phyloP scores from a whole-genome alignment of 1,284 basidiomycete species.

The Cryptococcus depauperatus region DNA sequence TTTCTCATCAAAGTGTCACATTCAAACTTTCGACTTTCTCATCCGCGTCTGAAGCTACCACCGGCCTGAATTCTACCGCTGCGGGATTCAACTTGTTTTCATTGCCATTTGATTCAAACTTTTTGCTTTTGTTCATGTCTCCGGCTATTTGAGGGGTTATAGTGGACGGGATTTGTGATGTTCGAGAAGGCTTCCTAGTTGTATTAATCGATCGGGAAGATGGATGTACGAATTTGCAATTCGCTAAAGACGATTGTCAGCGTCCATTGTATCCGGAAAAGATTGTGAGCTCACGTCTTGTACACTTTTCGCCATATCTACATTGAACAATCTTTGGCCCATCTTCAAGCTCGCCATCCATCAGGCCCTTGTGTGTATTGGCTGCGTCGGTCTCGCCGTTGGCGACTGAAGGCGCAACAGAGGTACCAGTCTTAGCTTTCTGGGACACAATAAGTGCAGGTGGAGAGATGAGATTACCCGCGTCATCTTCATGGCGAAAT shows the following conservation, averaged over 20 bases:
- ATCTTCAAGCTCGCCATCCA: conserved; percentile 34
- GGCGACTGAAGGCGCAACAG: conserved; percentile 8
- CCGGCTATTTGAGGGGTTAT: conserved; percentile 10
- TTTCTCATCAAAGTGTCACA: background rate
- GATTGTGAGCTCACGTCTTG: conserved; percentile 20
- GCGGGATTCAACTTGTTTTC: conserved; percentile 22
- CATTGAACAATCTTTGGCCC: conserved; percentile 21
- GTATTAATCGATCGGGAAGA: conserved; percentile 22
- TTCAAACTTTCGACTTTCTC: background rate
- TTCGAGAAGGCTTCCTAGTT: background rate
- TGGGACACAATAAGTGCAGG: conserved; percentile 31
- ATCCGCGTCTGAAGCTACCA: background rate
- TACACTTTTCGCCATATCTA: conserved; percentile 39
- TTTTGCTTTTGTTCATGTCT: conserved; percentile 29
- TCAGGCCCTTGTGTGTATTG: conserved; percentile 21
- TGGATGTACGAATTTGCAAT: conserved; percentile 37
- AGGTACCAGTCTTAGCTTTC: background rate
- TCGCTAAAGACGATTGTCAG: conserved; percentile 14
- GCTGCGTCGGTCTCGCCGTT: conserved; percentile 26
- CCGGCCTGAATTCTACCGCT: conserved; percentile 31
- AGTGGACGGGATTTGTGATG: background rate
- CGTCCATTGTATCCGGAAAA: background rate
- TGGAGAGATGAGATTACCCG: conserved; percentile 43
- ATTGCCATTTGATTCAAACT: conserved; percentile 15
- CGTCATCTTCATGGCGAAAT: conserved; percentile 43